Evolutionary conservation across 2,329 filamentous ascomycete species (phyloP).

Genomic region (Hypoxylon sp.): DNA sequence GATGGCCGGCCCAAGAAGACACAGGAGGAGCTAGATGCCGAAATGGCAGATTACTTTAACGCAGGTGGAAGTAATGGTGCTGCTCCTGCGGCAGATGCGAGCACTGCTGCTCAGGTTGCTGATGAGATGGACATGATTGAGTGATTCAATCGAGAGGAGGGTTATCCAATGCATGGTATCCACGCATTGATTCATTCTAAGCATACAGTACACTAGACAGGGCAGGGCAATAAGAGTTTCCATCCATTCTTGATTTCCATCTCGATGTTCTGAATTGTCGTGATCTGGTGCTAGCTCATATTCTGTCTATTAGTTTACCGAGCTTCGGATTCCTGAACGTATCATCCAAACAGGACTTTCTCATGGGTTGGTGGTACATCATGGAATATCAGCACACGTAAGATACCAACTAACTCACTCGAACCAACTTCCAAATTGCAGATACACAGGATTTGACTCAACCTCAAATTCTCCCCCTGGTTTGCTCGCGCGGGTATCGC

Average conservation of each 20-base stretch:
- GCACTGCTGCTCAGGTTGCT: conserved; percentile 49
- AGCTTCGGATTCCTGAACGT: neutral
- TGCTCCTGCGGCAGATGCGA: conserved; percentile 53
- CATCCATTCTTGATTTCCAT: neutral
- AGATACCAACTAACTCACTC: neutral
- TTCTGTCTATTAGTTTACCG: neutral
- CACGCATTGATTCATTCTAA: conserved; percentile 2
- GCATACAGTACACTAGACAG: conserved; percentile 8
- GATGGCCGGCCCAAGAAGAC: conserved; percentile 82
- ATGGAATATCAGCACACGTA: neutral
- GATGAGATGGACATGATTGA: conserved; percentile 81
- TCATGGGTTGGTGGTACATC: neutral
- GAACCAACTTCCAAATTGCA: neutral
- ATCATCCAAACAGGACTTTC: neutral
- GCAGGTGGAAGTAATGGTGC: conserved; percentile 56
- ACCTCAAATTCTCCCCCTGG: neutral
- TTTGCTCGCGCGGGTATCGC: neutral
- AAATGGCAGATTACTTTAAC: conserved; percentile 95
- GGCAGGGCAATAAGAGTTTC: conserved; percentile 25
- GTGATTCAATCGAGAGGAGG: conserved; percentile 53
- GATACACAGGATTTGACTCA: neutral
- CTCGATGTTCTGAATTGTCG: neutral
- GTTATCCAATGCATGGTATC: conserved; percentile 4
- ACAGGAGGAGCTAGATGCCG: conserved; percentile 91
- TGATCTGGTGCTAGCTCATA: neutral